These are phyloP conservation scores for Boletus reticuloceps DNA, from an alignment of 768 basidiomycete species.

Conservation along the genomic window DNA sequence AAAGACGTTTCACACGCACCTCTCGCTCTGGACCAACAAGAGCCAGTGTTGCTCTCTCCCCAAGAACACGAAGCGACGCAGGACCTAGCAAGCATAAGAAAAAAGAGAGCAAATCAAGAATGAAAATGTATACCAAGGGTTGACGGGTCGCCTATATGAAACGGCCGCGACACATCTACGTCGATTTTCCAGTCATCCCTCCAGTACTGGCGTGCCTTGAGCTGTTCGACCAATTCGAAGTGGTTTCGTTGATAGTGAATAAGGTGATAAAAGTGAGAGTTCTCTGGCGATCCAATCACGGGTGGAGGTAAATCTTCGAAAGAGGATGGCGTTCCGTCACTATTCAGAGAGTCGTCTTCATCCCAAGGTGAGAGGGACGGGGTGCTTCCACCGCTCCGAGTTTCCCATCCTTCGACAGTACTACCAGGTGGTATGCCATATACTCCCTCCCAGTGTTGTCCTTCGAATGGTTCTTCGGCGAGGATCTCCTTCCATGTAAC, in stretches of 20 bases:
- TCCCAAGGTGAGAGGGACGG: conserved; percentile 69
- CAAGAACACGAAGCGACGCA: conserved; percentile 38
- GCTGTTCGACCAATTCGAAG: conserved; percentile 57
- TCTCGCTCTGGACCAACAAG: conserved; percentile 42
- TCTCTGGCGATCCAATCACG: not conserved
- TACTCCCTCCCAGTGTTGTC: conserved; percentile 82
- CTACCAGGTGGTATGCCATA: conserved; percentile 52
- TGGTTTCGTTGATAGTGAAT: conserved; percentile 21
- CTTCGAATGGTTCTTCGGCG: conserved; percentile 80
- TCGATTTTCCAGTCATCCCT: conserved; percentile 59
- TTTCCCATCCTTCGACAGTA: conserved; percentile 42
- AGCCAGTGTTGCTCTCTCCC: conserved; percentile 36
- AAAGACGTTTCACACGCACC: conserved; percentile 26
- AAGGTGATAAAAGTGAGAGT: not conserved
- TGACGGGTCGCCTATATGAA: conserved; percentile 69
- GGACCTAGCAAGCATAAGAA: conserved; percentile 38
- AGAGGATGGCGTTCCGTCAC: conserved; percentile 13
- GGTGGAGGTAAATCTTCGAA: conserved; percentile 15
- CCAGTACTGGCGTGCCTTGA: conserved; percentile 74
- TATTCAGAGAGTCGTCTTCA: conserved; percentile 40
- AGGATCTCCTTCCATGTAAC: conserved; percentile 81
- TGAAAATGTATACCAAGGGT: conserved; percentile 53
- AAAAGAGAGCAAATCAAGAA: not conserved
- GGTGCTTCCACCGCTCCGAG: conserved; percentile 54
- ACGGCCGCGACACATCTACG: conserved; percentile 39